Conservation (phyloP, 1,284 basidiomycete genomes). For the Stereum hirsutum region DNA sequence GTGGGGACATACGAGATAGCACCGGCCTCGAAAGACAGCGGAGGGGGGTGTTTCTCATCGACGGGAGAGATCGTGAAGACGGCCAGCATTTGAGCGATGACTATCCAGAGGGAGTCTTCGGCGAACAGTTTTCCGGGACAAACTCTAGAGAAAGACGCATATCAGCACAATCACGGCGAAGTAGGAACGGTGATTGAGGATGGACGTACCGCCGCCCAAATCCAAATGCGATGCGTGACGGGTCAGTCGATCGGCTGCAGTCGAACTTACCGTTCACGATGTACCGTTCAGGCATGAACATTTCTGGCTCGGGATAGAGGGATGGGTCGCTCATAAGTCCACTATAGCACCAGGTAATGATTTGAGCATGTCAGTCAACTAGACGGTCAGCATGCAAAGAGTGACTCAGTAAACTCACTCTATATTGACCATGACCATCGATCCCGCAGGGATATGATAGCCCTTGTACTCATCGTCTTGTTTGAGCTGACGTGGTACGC, state of each 20-base stretch:
- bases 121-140: conserved; percentile 1
- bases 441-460: no score
- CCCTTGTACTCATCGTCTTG: no score
- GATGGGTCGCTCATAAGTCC: neutral
- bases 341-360: no score
- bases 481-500: no score
- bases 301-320: neutral
- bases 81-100: neutral
- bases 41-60: neutral
- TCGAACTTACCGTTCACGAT: neutral
- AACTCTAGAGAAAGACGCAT: neutral
- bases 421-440: no score
- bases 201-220: neutral
- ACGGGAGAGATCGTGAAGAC: neutral
- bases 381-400: no score
- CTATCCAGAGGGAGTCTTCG: neutral
- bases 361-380: no score
- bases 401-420: no score
- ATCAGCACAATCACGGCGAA: no score
- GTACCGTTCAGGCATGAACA: neutral
- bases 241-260: neutral
- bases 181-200: neutral
- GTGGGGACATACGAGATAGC: conserved; percentile 2
- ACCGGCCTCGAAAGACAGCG: neutral
- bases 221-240: conserved; percentile 2